Percentiles rank a stretch among this genome's conserved stretches.
phyloP scores from a whole-genome alignment of 2,329 filamentous ascomycete species.

The Calonectria leucothoes region DNA sequence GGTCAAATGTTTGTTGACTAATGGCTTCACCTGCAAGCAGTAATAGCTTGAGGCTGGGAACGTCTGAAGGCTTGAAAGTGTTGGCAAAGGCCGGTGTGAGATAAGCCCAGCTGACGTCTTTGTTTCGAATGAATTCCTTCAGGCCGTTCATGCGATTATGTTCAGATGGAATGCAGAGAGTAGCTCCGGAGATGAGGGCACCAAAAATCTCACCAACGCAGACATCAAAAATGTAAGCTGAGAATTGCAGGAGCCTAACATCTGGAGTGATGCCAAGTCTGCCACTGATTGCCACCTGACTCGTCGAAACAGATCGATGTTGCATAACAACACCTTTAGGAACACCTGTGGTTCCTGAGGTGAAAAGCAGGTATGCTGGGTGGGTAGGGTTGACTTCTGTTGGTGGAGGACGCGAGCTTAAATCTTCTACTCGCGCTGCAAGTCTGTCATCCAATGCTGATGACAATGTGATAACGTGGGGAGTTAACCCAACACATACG shows the following conservation, averaged over 20 bases:
- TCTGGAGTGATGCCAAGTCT: slow-evolving; percentile 11
- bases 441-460: not conserved
- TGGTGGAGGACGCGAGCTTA: not conserved
- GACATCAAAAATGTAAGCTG: slow-evolving; percentile 17
- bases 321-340: slow-evolving; percentile 39
- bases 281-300: slow-evolving; percentile 11
- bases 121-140: not conserved
- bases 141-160: slow-evolving; percentile 12
- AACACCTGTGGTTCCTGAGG: slow-evolving; percentile 40
- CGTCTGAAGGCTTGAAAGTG: slow-evolving; percentile 5
- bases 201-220: slow-evolving; percentile 16
- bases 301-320: slow-evolving; percentile 29
- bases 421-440: not conserved
- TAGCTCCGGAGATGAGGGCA: slow-evolving; percentile 19
- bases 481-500: not conserved
- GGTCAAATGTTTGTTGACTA: not conserved
- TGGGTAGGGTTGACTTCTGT: not conserved
- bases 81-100: slow-evolving; percentile 10
- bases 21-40: slow-evolving; percentile 16
- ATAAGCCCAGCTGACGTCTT: slow-evolving; percentile 4
- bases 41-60: slow-evolving; percentile 6
- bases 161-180: slow-evolving; percentile 22
- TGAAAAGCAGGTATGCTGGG: slow-evolving; percentile 39
- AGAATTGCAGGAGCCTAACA: slow-evolving; percentile 24
- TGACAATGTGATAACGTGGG: not conserved